Percentiles rank a stretch among this genome's conserved stretches.
Evolutionary conservation across 257 asterid genomes (phyloP).

Genomic region (Solanum tarapatanum): DNA sequence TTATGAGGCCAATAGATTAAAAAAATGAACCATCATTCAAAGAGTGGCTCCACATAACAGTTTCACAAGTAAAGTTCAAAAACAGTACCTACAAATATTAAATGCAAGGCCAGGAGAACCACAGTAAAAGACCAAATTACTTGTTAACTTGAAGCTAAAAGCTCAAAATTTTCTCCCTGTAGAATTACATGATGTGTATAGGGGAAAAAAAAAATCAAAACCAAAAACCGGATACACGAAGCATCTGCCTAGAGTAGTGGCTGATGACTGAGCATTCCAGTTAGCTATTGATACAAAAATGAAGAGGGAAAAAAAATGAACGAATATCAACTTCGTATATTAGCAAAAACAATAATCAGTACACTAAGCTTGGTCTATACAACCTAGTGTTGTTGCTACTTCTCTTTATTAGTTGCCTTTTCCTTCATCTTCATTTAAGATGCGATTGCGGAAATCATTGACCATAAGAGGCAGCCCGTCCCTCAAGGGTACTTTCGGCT

Average conservation of each 20-base stretch:
- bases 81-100: not conserved
- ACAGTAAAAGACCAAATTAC: not conserved
- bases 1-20: not conserved
- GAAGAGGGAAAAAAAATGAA: not conserved
- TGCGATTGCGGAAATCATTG: slow-evolving; percentile 80
- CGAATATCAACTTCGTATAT: not conserved
- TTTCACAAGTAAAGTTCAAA: not conserved
- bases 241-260: not conserved
- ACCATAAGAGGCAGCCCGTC: slow-evolving; percentile 90
- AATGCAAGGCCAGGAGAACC: not conserved
- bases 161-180: not conserved
- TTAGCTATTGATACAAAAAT: not conserved
- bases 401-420: slow-evolving; percentile 42
- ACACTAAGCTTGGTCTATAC: not conserved
- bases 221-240: not conserved
- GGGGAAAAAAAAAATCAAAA: not conserved
- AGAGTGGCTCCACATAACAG: not conserved
- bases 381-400: slow-evolving; percentile 1
- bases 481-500: slow-evolving; percentile 68
- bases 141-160: not conserved
- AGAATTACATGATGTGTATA: not conserved
- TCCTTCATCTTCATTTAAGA: slow-evolving; percentile 95
- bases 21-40: not conserved
- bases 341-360: not conserved
- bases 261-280: not conserved